Conservation (phyloP, 2,329 filamentous ascomycete genomes). For the Trichoderma aggressivum region DNA sequence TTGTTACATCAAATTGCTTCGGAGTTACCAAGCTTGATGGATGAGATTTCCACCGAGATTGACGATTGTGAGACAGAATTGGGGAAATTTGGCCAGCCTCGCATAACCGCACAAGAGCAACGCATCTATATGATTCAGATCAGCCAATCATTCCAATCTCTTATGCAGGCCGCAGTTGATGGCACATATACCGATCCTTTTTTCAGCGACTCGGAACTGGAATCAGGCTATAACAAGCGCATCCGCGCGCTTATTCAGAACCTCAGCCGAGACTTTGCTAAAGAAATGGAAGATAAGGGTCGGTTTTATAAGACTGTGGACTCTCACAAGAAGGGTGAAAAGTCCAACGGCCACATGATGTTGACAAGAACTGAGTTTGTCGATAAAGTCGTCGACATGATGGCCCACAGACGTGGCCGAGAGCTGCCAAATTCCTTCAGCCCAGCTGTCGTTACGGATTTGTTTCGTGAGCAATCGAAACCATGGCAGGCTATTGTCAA, state of each 20-base stretch:
- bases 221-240: constrained; percentile 38
- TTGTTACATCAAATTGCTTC: constrained; percentile 45
- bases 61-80: constrained; percentile 37
- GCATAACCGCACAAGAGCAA: constrained; percentile 46
- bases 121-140: constrained; percentile 45
- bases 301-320: constrained; percentile 26
- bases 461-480: constrained; percentile 57
- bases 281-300: constrained; percentile 41
- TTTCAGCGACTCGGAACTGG: constrained; percentile 40
- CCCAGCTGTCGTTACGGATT: constrained; percentile 53
- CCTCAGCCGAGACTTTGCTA: constrained; percentile 45
- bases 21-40: constrained; percentile 45
- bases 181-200: constrained; percentile 52
- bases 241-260: constrained; percentile 55
- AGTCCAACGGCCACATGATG: background rate
- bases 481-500: constrained; percentile 51
- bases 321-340: background rate
- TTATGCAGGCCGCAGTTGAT: constrained; percentile 46
- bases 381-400: constrained; percentile 23
- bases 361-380: constrained; percentile 24
- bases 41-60: constrained; percentile 40
- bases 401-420: constrained; percentile 30
- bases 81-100: constrained; percentile 45
- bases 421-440: constrained; percentile 62
- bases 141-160: constrained; percentile 41